Evolutionary conservation across 2,329 filamentous ascomycete genomes (phyloP), one percentile per base, ranked within the genome.

Genomic region (Fusarium falciforme): DNA sequence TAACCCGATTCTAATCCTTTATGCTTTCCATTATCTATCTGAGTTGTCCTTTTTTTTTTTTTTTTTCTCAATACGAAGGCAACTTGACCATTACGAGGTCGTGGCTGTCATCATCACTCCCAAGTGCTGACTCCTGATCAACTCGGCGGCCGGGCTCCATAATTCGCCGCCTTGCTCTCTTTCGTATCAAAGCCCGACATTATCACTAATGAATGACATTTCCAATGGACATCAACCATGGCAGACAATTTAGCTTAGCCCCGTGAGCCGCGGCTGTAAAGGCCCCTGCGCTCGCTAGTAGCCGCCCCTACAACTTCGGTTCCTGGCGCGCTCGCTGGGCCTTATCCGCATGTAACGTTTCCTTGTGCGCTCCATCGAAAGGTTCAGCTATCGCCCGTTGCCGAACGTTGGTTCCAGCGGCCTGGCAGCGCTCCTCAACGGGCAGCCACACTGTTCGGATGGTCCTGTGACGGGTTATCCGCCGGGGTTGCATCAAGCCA

Each of bases 331-430:
- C 35, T 59, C 27, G 38, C 40, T 61, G 59, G 59, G 7, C 59
- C 59, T 27, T 71, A 68, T 61, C 67, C 71, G 54, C 72, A 74
- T 74, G 72, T 74, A 74, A 74, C 72, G 72, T 74, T 74, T 72
- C 72, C 59, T 70, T 44, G 61, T 44, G 29, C 44, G 62, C 71
- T 65, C 40, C 60, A 63, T 63, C 58, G 22, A 70, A 52, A 35
- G 58, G 61, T 64, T 42, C 54, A 61, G 58, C 58, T 33, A 20
- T 61, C 35, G 35, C 57, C 25, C 25, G 54, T 36, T 59, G 22
- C 55, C 55, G 35, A 40, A 17, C 20, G 27, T 59, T 59, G 55
- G 25, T 35, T 40, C 55, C 35, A 59, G 36, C 55, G 16, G n/a
- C 17, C 47, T 17, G 22, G 25, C 7, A 55, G 31, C 22, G 17